These are phyloP conservation scores for Plasmodium billcollinsi DNA, from an alignment of 169 alveolate genomes.

Conservation along the genomic window DNA sequence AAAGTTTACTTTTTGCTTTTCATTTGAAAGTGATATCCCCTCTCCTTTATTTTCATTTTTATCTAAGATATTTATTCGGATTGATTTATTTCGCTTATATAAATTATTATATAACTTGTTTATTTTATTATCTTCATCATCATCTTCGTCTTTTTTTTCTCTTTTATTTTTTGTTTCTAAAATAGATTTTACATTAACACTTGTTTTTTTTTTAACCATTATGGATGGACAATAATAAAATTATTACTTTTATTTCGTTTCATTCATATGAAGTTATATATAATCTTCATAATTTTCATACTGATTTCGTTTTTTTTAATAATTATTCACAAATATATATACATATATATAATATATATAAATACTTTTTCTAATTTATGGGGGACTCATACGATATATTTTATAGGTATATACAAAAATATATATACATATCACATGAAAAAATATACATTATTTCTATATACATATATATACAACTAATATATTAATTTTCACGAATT, in stretches of 20 bases:
- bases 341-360: too few species aligned
- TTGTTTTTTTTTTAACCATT: conserved; percentile 50
- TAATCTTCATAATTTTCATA: too few species aligned
- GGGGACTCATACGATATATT: too few species aligned
- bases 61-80: background rate
- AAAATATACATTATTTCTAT: background rate
- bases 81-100: conserved; percentile 7
- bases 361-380: too few species aligned
- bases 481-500: too few species aligned
- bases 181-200: conserved; percentile 22
- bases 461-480: too few species aligned
- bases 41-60: conserved; percentile 14
- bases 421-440: conserved; percentile 8
- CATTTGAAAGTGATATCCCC: background rate
- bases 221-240: background rate
- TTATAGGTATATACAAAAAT: background rate
- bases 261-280: too few species aligned
- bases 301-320: too few species aligned
- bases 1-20: background rate
- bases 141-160: conserved; percentile 34
- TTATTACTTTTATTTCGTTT: too few species aligned
- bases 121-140: conserved; percentile 34
- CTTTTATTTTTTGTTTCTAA: conserved; percentile 48
- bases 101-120: background rate
- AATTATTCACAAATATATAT: too few species aligned